A percentile compares a stretch with the other conserved stretches of the same genome.
phyloP scores from a whole-genome alignment of 2,329 filamentous ascomycete species.

The Sphaceloma murrayae region DNA sequence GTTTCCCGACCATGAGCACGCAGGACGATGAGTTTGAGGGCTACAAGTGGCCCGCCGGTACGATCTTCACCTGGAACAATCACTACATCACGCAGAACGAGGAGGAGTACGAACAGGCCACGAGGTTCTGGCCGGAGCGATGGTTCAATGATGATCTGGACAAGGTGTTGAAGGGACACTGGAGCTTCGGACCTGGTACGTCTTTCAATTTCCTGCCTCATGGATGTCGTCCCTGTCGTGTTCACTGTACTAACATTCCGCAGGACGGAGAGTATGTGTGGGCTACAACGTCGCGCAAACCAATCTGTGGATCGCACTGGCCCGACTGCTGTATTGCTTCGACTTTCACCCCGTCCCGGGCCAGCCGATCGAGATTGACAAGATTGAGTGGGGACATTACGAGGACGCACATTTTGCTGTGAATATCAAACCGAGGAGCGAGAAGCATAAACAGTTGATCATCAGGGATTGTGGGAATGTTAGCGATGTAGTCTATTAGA shows the following conservation, averaged over 20 bases:
- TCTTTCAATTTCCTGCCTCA: neutral
- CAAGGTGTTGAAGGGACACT: conserved; percentile 16
- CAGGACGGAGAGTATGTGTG: conserved; percentile 12
- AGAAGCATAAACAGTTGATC: conserved; percentile 14
- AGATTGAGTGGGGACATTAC: conserved; percentile 10
- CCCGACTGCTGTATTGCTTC: conserved; percentile 15
- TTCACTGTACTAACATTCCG: neutral
- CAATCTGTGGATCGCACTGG: conserved; percentile 12
- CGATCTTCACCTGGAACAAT: conserved; percentile 15
- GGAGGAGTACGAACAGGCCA: conserved; percentile 2
- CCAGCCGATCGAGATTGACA: conserved; percentile 11
- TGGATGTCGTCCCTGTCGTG: neutral
- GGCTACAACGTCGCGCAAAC: conserved; percentile 15
- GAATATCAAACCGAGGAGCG: conserved; percentile 9
- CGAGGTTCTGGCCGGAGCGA: conserved; percentile 5
- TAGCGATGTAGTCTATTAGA: conserved; percentile 10
- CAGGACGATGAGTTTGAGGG: conserved; percentile 34
- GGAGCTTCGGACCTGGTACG: conserved; percentile 14
- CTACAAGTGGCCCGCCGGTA: conserved; percentile 21
- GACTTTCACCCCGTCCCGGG: conserved; percentile 12
- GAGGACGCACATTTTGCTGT: conserved; percentile 8
- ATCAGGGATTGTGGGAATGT: conserved; percentile 5
- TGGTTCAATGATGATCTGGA: conserved; percentile 12
- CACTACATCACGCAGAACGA: conserved; percentile 1
- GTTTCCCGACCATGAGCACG: conserved; percentile 35